Evolutionary conservation across 164 flowering plant species (phyloP).

Genomic region (Berberis vulgaris): DNA sequence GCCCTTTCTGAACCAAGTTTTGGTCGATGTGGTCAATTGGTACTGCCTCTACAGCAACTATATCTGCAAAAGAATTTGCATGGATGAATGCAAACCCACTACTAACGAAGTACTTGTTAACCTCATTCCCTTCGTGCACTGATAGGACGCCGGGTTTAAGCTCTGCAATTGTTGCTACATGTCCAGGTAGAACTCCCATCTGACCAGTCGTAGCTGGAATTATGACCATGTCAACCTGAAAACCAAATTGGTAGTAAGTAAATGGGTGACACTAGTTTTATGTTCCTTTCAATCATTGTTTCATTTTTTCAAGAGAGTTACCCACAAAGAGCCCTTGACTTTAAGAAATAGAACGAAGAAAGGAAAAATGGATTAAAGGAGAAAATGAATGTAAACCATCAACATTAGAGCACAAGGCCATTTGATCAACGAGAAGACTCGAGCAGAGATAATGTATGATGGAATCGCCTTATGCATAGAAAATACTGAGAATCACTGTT

Average conservation of each 20-base stretch:
- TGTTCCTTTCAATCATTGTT: too few relatives aligned
- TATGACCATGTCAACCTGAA: conserved; percentile 86
- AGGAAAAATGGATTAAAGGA: too few relatives aligned
- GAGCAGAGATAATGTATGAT: too few relatives aligned
- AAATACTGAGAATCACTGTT: too few relatives aligned
- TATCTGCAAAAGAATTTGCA: conserved; percentile 73
- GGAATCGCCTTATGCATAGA: too few relatives aligned
- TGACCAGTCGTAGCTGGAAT: conserved; percentile 83
- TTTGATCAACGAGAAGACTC: too few relatives aligned
- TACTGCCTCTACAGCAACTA: conserved; percentile 77
- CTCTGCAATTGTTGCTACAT: conserved; percentile 81
- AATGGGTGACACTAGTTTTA: too few relatives aligned
- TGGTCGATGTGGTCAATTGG: conserved; percentile 69
- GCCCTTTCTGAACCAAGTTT: conserved; percentile 64
- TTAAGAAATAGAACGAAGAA: too few relatives aligned
- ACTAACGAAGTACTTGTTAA: conserved; percentile 75
- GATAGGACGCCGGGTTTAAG: conserved; percentile 77
- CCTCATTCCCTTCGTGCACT: conserved; percentile 70
- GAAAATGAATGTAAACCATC: too few relatives aligned
- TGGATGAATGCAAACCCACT: conserved; percentile 88
- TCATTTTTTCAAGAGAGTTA: too few relatives aligned
- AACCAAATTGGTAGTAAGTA: neutral
- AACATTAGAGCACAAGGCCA: too few relatives aligned
- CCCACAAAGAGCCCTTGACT: too few relatives aligned
- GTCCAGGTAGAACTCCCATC: conserved; percentile 94